Conservation (phyloP, 2,329 filamentous ascomycete genomes). For the Scleromitrula shiraiana region DNA sequence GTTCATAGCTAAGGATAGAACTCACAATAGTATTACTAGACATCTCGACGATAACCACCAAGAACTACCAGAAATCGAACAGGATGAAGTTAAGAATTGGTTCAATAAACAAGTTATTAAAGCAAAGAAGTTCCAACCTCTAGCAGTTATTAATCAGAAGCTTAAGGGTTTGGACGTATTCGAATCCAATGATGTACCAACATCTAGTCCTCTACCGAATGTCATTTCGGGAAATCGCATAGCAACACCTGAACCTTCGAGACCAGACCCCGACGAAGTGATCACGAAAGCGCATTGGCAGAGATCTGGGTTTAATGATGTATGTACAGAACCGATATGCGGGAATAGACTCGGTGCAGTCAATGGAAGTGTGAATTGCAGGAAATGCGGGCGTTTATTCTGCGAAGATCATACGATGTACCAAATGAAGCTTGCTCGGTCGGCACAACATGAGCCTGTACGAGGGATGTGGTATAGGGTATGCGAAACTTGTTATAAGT, state of each 20-base stretch:
- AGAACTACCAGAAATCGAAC: constrained; percentile 62
- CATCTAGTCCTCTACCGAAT: constrained; percentile 27
- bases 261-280: constrained; percentile 74
- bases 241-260: constrained; percentile 26
- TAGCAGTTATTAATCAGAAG: constrained; percentile 68
- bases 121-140: constrained; percentile 66
- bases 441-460: constrained; percentile 82
- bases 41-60: constrained; percentile 69
- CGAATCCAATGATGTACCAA: constrained; percentile 58
- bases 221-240: constrained; percentile 31
- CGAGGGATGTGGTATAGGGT: constrained; percentile 89
- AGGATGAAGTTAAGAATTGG: constrained; percentile 74
- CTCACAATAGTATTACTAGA: constrained; percentile 37
- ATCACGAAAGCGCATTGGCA: constrained; percentile 91
- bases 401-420: constrained; percentile 99
- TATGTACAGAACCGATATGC: constrained; percentile 82
- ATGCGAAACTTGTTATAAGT: constrained; percentile 99
- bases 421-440: constrained; percentile 92
- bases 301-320: constrained; percentile 60
- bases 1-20: constrained; percentile 20
- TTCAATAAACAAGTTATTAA: constrained; percentile 69
- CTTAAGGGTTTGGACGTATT: constrained; percentile 68
- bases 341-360: constrained; percentile 69
- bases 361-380: constrained; percentile 83
- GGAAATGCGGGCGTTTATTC: constrained; percentile 86